Evolutionary conservation across 805 yeast species (phyloP).

Genomic region (Scheffersomyces coipomensis): DNA sequence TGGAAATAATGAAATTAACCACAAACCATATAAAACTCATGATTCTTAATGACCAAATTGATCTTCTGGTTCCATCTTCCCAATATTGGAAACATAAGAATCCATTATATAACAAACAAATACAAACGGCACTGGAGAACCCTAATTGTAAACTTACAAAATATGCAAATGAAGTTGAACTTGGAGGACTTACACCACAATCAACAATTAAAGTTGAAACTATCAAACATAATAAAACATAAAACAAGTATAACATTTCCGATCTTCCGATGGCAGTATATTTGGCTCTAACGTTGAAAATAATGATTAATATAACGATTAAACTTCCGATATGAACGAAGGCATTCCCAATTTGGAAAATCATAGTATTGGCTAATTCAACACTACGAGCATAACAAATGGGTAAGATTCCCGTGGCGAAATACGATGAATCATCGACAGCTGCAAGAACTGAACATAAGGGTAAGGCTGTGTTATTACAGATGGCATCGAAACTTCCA

Average conservation of each 20-base stretch:
- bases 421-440: constrained; percentile 24
- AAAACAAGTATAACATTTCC: constrained; percentile 77
- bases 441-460: constrained; percentile 75
- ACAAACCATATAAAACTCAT: constrained; percentile 58
- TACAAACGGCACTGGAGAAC: constrained; percentile 66
- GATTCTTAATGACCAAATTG: constrained; percentile 57
- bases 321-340: constrained; percentile 80
- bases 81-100: constrained; percentile 83
- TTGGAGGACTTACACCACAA: constrained; percentile 90
- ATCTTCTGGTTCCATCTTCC: constrained; percentile 84
- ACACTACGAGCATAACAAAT: constrained; percentile 83
- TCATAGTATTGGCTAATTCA: constrained; percentile 85
- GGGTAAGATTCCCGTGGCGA: constrained; percentile 65
- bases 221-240: constrained; percentile 54
- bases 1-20: constrained; percentile 62
- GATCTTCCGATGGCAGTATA: constrained; percentile 93
- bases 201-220: constrained; percentile 76
- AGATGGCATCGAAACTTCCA: constrained; percentile 64
- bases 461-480: constrained; percentile 71
- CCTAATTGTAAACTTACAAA: constrained; percentile 84
- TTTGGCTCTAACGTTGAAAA: constrained; percentile 76
- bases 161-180: constrained; percentile 70
- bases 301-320: constrained; percentile 60
- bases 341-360: constrained; percentile 85
- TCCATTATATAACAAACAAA: constrained; percentile 70